Base-by-base conservation (phyloP, 2,329 filamentous ascomycete species). In the Paecilomyces dactylethromorphus region DNA sequence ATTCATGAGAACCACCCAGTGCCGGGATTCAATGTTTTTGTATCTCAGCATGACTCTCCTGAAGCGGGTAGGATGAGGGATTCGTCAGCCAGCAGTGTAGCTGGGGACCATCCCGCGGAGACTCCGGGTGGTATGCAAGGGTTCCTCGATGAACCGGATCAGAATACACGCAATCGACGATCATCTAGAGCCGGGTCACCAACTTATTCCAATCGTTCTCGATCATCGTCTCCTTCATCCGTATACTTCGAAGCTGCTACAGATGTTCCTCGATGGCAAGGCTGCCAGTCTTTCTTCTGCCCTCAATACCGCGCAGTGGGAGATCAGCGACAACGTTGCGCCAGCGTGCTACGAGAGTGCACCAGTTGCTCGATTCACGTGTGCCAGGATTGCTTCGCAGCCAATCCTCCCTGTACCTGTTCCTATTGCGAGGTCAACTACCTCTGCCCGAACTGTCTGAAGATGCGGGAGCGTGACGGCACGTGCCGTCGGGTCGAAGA, bases 201-300 rank as follows among this genome's bases (percentile, higher is more conserved):
- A 35, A 74, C 76, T 49, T 66, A 72, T 53, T 74, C 77, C 33
- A 73, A 76, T 63, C 66, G 71, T 58, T 72, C 74, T 35, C 69
- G 76, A 35, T 73, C 72, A 11, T 74, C 74, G n/a, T 75, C 76
- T 1, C 74, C 72, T 18, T 66, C 73, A 2, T 74, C 76, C 24
- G 65, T 69, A 5, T 70, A 72, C 59, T 74, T 71, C 60, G 70
- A 77, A 55, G 69, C 73, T 26, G 60, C 73, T 3, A 61, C 70
- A n/a, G 72, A 74, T 35, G 63, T 67, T 6, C 69, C 70, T 7
- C 72, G 66, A 58, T 80, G 78, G 78, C 73, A 75, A 66, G 78
- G 78, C 18, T 81, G 78, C 61, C 76, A 77, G 58, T 77, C 78
- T 8, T 78, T 80, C 61, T 79, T 79, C 63, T 81, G 78, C 58